Conservation (phyloP, 768 basidiomycete genomes). For the Trametes cubensis region DNA sequence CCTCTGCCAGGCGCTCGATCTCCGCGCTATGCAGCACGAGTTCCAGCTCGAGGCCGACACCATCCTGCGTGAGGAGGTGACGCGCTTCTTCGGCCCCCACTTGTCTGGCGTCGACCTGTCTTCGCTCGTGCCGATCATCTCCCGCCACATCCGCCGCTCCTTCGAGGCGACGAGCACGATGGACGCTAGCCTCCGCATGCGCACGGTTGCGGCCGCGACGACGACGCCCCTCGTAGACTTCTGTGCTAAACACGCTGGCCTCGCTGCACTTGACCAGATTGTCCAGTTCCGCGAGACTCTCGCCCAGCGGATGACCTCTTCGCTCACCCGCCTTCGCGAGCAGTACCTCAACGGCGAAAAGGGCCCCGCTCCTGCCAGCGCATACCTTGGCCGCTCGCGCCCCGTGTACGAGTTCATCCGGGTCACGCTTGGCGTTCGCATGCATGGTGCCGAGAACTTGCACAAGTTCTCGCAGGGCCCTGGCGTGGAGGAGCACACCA, state of each 20-base stretch:
- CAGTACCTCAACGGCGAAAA: conserved; percentile 61
- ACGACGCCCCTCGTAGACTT: conserved; percentile 67
- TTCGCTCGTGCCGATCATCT: conserved; percentile 42
- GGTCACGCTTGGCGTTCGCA: conserved; percentile 67
- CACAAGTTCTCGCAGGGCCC: conserved; percentile 61
- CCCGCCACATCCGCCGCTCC: conserved; percentile 47
- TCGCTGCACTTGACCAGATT: conserved; percentile 38
- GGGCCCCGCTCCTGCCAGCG: conserved; percentile 68
- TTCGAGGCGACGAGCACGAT: conserved; percentile 71
- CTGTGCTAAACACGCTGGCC: conserved; percentile 36
- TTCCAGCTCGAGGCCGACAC: conserved; percentile 53
- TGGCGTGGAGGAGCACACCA: conserved; percentile 65
- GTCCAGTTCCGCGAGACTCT: conserved; percentile 58
- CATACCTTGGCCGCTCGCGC: conserved; percentile 66
- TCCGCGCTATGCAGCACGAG: conserved; percentile 73
- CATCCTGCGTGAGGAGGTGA: conserved; percentile 55
- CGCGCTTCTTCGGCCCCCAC: conserved; percentile 44
- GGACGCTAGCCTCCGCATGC: conserved; percentile 73
- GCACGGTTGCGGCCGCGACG: conserved; percentile 64
- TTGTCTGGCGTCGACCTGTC: conserved; percentile 40
- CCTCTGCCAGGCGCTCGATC: conserved; percentile 84
- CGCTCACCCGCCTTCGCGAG: conserved; percentile 52
- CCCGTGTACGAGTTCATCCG: conserved; percentile 80
- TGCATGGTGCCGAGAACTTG: conserved; percentile 80
- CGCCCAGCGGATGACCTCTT: conserved; percentile 47